Evolutionary conservation across 1,284 basidiomycete genomes (phyloP).

Genomic region (Mycena sp.): DNA sequence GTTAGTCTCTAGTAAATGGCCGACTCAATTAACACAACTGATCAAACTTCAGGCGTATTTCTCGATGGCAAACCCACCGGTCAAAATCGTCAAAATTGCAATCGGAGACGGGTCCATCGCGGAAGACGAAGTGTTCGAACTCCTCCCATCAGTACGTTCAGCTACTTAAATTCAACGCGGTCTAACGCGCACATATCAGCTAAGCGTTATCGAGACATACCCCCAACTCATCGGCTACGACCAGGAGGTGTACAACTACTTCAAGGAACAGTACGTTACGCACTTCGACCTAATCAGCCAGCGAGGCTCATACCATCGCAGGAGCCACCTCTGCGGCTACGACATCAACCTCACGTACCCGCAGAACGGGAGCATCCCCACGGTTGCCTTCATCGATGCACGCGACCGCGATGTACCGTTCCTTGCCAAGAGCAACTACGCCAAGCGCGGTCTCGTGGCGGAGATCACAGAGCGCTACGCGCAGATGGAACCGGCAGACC

Average conservation of each 20-base stretch:
- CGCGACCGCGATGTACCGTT: constrained; percentile 43
- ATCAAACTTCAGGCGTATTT: constrained; percentile 79
- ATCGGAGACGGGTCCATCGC: constrained; percentile 75
- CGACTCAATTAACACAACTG: too few relatives aligned
- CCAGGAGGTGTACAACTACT: constrained; percentile 69
- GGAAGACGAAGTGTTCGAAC: constrained; percentile 55
- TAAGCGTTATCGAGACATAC: constrained; percentile 70
- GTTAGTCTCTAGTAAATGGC: too few relatives aligned
- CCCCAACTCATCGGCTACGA: constrained; percentile 80
- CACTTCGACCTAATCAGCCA: not conserved
- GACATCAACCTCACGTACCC: constrained; percentile 78
- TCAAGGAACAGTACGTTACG: constrained; percentile 68
- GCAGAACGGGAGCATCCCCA: constrained; percentile 63
- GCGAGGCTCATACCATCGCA: constrained; percentile 36
- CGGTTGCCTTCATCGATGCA: constrained; percentile 49
- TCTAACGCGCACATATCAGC: constrained; percentile 41
- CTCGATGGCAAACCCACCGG: constrained; percentile 66
- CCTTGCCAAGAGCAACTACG: constrained; percentile 29
- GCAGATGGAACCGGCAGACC: constrained; percentile 15
- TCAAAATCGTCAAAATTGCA: constrained; percentile 70
- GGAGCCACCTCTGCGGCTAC: constrained; percentile 69
- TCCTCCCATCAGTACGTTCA: constrained; percentile 60
- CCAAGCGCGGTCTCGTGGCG: constrained; percentile 35
- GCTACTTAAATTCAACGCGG: not conserved
- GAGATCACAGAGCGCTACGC: constrained; percentile 41